These are phyloP conservation scores for Oenanthe javanica DNA, from an alignment of 140 eudicot genomes.

Conservation along the genomic window DNA sequence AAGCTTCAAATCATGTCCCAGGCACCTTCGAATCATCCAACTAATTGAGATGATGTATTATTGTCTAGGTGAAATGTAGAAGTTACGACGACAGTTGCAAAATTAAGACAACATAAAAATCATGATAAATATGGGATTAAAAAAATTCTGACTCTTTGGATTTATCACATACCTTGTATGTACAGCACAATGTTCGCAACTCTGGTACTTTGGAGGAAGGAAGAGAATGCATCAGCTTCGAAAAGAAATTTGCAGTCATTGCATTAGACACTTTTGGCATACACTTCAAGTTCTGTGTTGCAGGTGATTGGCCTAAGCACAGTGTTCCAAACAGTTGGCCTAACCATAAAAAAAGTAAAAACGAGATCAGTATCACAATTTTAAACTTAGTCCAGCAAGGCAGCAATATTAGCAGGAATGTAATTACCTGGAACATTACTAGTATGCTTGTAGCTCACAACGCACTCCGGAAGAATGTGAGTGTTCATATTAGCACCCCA, in stretches of 20 bases:
- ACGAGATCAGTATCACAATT: neutral
- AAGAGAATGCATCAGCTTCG: slow-evolving; percentile 21
- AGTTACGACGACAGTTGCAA: neutral
- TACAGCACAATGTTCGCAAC: slow-evolving; percentile 19
- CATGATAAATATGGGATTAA: neutral
- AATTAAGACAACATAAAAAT: neutral
- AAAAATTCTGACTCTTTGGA: neutral
- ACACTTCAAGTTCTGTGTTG: slow-evolving; percentile 4
- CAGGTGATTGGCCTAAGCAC: slow-evolving; percentile 15
- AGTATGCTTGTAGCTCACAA: slow-evolving; percentile 33
- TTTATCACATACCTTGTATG: slow-evolving; percentile 25
- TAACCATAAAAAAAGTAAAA: neutral
- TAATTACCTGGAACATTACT: slow-evolving; percentile 18
- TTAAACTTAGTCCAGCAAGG: neutral
- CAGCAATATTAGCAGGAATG: neutral
- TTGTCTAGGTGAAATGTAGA: neutral
- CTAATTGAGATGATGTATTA: neutral
- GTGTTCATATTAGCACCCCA: slow-evolving; percentile 46
- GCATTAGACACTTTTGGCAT: slow-evolving; percentile 16
- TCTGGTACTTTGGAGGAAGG: slow-evolving; percentile 25
- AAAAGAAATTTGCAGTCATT: slow-evolving; percentile 15
- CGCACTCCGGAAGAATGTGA: slow-evolving; percentile 38
- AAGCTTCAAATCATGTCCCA: neutral
- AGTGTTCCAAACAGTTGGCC: slow-evolving; percentile 17
- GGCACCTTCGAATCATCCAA: neutral